Evolutionary conservation across 2,329 filamentous ascomycete genomes (phyloP), one percentile per base, ranked within the genome.

Genomic region (Balansia obtecta): DNA sequence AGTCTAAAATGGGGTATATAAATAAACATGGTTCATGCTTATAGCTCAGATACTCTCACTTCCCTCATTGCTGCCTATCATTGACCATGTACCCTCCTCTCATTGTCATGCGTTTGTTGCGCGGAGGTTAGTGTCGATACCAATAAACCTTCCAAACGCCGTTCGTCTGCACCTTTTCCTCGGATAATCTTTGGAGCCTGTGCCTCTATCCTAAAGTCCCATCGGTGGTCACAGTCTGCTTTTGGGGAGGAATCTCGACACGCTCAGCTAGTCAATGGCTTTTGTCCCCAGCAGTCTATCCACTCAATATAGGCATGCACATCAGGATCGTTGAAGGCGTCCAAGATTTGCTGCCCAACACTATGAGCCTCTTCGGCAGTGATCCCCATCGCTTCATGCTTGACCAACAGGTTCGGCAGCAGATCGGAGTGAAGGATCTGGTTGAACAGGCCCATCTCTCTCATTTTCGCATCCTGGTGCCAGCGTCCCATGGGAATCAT

Each of bases 261-360:
- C 15, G 34, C 34, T 37, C 34, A 37, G 34, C 34, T 34, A 50
- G 52, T 51, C 41, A 54, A 40, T 11, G 68, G 66, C 51, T 68
- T 69, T 46, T 70, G 66, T 2, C 63, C 68, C 63, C 66, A 70
- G 44, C 66, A 60, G 39, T 65, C 61, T n/a, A 63, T 55, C 64
- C 65, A 69, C 50, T 69, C 58, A 42, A 63, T 60, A 48, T 68
- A 57, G 5, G 63, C 58, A 34, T 60, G 59, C 22, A 63, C 57
- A 37, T 3, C n/a, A 9, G 39, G 16, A n/a, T 41, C 39, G 39
- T 41, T 16, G 39, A 44, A 44, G 8, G 41, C 22, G n/a, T 44
- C 41, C 41, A 44, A 15, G 8, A 68, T 56, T 16, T 62, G 56
- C 34, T 64, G 57, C 16, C 58, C 60, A 44, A 70, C 53, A 38